Evolutionary conservation across 164 flowering plant genomes (phyloP).

Genomic region (Aristolochia fimbriata): DNA sequence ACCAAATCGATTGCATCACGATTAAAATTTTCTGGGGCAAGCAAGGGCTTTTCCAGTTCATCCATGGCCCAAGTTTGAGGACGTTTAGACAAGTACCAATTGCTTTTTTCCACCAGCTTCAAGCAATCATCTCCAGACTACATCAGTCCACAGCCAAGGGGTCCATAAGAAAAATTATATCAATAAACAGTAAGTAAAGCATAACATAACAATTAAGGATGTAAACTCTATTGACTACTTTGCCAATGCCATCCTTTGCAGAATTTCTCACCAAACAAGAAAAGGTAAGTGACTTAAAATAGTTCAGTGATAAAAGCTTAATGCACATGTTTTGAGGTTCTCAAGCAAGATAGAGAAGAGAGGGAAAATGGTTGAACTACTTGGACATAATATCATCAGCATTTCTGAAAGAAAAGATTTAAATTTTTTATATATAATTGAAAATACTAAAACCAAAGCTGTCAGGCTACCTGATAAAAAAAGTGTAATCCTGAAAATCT

Average conservation of each 20-base stretch:
- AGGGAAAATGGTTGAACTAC: no score
- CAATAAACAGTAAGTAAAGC: neutral
- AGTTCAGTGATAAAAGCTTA: no score
- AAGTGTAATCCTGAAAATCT: no score
- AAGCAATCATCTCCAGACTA: slow-evolving; percentile 5
- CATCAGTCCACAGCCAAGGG: neutral
- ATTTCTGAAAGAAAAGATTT: no score
- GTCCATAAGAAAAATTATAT: neutral
- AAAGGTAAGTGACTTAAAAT: no score
- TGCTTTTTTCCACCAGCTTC: slow-evolving; percentile 3
- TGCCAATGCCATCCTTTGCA: neutral
- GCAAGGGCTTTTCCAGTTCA: slow-evolving; percentile 58
- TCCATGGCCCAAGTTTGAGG: slow-evolving; percentile 30
- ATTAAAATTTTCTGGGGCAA: slow-evolving; percentile 60
- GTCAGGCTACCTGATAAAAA: no score
- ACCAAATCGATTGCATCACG: slow-evolving; percentile 85
- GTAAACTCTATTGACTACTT: neutral
- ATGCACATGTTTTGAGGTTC: no score
- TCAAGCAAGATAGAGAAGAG: no score
- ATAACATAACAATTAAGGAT: neutral
- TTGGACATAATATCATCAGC: no score
- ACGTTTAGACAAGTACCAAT: slow-evolving; percentile 4
- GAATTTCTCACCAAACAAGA: no score
- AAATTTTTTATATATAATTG: no score
- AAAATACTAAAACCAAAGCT: no score